Evolutionary conservation across 2,329 filamentous ascomycete species (phyloP), one percentile per base, ranked within the genome.

Genomic region (Arthrinium phaeospermum): DNA sequence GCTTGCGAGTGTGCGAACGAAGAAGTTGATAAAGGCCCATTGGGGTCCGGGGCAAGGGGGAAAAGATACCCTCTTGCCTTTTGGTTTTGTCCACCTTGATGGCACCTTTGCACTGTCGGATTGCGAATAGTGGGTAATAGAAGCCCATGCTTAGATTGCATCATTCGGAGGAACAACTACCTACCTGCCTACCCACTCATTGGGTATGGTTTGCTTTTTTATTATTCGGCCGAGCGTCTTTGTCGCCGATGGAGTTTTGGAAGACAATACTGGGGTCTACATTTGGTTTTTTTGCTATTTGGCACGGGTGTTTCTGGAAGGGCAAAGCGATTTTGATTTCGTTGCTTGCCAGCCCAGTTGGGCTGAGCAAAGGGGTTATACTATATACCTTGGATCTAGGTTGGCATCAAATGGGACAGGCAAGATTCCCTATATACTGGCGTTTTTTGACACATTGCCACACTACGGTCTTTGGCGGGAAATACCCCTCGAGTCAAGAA

Each of bases 111-210:
- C 3, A 8, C 34, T 64, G 13, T 16, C 34, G 57, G 10, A 22
- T 64, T n/a, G 57, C 34, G 34, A 64, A 41, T 41, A 41, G 57
- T 64, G 57, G 57, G 51, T 57, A 64, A 41, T 41, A 64, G 19
- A 64, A n/a, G 8, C 57, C 57, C 57, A n/a, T 34, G 19, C 34
- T 64, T 41, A 64, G 57, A 64, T 64, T 41, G 57, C 16, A 41
- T 12, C 34, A 41, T 8, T 47, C 1, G 34, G 34, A 64, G 34
- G 57, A 64, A 64, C n/a, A 41, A 10, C 57, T 10, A 64, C 57
- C 13, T 64, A 41, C 37, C 37, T 41, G 57, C 37, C 34, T n/a
- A 41, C 4, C 34, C 12, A 22, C n/a, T 64, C 13, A 34, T 57
- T 57, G 51, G n/a, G n/a, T n/a, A 6, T 5, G 49, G 49, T n/a